Base-by-base conservation (phyloP, 306 rosid genomes). In the Dryas alaskensis region DNA sequence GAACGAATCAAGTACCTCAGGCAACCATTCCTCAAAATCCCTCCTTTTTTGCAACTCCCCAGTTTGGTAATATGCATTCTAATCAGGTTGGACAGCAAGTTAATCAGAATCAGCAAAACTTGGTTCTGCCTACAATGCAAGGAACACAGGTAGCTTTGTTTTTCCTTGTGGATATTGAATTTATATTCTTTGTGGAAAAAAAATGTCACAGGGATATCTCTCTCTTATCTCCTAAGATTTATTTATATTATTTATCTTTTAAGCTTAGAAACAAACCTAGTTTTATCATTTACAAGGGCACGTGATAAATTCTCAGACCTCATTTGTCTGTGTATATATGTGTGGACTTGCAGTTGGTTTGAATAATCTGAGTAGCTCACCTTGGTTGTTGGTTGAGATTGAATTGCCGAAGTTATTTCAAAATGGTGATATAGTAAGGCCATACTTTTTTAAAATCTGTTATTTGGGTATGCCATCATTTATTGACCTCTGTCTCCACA, bases 111-210 rank as follows among this genome's bases (percentile, higher is more conserved):
- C 83, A 70, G 68, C 83, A 81, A 43, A 85, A 80, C 78, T 45
- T 76, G 54, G 75, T 66, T 73, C 82, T 78, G 48, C 78, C 81
- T 8, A 61, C 25, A 9, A 68, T n/a, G 78, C 83, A 80, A 53
- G 85, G 79, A 65, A 58, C 87, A 67, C 90, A 85, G 95, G 98
- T 94, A 82, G 27, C 42, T 44, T 78, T 58, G 11, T 58, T 74
- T 62, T 57, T 43, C 46, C 60, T 19, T 67, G 8, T 22, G 67
- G 64, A 43, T 8, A 64, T 46, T 37, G 61, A 65, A 27, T n/a
- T 6, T 7, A 16, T 57, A 65, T 72, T 71, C 74, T 70, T 44
- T 77, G n/a, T 67, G 19, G 78, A 31, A 9, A 69, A 9, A 69
- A 19, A 47, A 8, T 48, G 7, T 37, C 11, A 19, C 61, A 3